phyloP scores from a whole-genome alignment of 176 grass and related monocot genomes.

The Thinopyrum elongatum region DNA sequence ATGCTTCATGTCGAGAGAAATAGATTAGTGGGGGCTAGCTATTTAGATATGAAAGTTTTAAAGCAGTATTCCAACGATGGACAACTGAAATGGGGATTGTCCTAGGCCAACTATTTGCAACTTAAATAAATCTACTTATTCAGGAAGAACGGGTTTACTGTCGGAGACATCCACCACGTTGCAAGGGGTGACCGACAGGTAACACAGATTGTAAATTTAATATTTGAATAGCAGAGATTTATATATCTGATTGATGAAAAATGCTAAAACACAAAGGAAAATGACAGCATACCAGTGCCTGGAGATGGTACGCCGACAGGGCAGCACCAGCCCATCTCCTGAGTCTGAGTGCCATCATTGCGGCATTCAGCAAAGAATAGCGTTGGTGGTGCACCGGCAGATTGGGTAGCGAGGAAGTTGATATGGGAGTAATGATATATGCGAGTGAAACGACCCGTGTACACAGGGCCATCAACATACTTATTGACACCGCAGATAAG shows the following conservation, averaged over 20 bases:
- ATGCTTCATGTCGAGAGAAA: no score
- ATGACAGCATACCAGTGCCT: neutral
- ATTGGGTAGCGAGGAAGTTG: no score
- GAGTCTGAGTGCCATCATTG: neutral
- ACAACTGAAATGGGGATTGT: neutral
- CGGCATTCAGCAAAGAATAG: no score
- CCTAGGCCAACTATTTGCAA: neutral
- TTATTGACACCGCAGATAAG: no score
- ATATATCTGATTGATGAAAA: neutral
- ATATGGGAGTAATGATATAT: no score
- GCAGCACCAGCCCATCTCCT: neutral
- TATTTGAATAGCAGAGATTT: neutral
- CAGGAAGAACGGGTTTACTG: neutral
- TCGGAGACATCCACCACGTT: neutral
- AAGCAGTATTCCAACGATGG: neutral
- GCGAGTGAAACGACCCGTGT: no score
- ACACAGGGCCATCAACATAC: no score
- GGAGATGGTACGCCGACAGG: neutral
- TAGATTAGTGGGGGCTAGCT: no score
- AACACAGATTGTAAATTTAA: no score
- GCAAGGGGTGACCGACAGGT: no score
- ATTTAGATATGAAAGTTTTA: neutral
- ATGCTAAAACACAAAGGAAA: neutral
- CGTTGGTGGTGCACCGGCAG: no score
- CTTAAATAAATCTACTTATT: neutral